A percentile compares a stretch with the other conserved stretches of the same genome.
These are phyloP conservation scores for Taphrina wiesneri DNA, from an alignment of 1,139 yeast species.

Conservation along the genomic window DNA sequence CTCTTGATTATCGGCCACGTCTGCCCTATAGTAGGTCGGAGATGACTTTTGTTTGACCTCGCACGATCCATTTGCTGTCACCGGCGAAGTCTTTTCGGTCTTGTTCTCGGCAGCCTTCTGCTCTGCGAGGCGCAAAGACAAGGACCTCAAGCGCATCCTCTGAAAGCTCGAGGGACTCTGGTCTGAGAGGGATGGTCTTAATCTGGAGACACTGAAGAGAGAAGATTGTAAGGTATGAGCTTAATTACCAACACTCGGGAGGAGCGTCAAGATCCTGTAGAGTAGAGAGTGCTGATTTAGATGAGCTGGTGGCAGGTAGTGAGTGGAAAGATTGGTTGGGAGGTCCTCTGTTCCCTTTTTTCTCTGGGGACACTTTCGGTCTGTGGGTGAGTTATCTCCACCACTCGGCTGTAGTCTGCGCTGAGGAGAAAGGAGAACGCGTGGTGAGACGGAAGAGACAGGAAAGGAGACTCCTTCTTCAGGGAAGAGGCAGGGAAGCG, in stretches of 20 bases:
- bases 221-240: not conserved
- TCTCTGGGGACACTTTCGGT: not conserved
- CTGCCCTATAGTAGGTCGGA: conserved; percentile 8
- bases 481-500: not conserved
- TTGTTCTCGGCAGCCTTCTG: not conserved
- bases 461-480: not conserved
- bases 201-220: not conserved
- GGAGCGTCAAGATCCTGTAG: not conserved
- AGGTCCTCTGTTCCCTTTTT: not conserved
- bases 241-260: not conserved
- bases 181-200: not conserved
- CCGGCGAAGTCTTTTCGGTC: not conserved
- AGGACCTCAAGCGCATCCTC: conserved; percentile 1
- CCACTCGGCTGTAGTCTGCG: not conserved
- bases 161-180: not conserved
- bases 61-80: not conserved
- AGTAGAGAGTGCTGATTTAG: not conserved
- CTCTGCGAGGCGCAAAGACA: not conserved
- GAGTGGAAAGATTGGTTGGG: not conserved
- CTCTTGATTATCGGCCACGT: conserved; percentile 4
- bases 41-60: not conserved
- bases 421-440: not conserved
- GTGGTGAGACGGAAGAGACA: not conserved
- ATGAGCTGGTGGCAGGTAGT: not conserved
- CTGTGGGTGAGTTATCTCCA: not conserved